Evolutionary conservation across 2,329 filamentous ascomycete species (phyloP).

Genomic region (Fragosphaeria purpurea): DNA sequence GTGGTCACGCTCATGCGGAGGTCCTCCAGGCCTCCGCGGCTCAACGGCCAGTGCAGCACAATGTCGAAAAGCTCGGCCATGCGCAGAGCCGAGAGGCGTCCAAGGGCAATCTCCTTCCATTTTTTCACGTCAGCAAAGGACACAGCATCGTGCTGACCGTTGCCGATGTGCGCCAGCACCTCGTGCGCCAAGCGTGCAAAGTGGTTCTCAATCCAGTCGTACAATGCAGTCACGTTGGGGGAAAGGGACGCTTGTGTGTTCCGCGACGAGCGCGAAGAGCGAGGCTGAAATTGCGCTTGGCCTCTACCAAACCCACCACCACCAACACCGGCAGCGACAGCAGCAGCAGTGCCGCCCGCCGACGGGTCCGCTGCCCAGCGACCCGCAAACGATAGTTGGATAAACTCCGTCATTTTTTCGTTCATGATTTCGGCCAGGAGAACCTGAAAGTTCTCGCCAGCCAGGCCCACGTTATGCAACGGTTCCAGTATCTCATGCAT

Average conservation of each 20-base stretch:
- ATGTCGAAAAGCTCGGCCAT: conserved; percentile 71
- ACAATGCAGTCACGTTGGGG: conserved; percentile 47
- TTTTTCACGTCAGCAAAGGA: conserved; percentile 50
- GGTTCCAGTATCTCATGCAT: conserved; percentile 48
- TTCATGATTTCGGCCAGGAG: conserved; percentile 65
- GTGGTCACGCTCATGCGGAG: conserved; percentile 61
- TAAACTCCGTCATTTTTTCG: conserved; percentile 51
- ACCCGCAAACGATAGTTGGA: conserved; percentile 51
- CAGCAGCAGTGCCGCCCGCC: not conserved
- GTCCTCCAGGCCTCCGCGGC: conserved; percentile 62
- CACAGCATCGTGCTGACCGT: conserved; percentile 25
- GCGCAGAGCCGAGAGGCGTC: conserved; percentile 57
- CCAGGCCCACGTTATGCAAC: conserved; percentile 55
- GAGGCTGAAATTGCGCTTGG: conserved; percentile 8
- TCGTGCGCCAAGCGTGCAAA: conserved; percentile 56
- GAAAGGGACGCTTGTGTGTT: not conserved
- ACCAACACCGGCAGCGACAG: no score
- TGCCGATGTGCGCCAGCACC: conserved; percentile 36
- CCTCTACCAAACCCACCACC: no score
- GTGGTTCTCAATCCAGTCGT: conserved; percentile 57
- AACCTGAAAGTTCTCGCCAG: conserved; percentile 58
- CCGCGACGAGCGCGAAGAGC: no score
- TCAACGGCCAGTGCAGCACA: conserved; percentile 63
- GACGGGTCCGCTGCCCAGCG: conserved; percentile 37
- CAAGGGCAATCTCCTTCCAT: conserved; percentile 62